A percentile compares a stretch with the other conserved stretches of the same genome.
phyloP scores from a whole-genome alignment of 257 asterid species.

The Coffea eugenioides region DNA sequence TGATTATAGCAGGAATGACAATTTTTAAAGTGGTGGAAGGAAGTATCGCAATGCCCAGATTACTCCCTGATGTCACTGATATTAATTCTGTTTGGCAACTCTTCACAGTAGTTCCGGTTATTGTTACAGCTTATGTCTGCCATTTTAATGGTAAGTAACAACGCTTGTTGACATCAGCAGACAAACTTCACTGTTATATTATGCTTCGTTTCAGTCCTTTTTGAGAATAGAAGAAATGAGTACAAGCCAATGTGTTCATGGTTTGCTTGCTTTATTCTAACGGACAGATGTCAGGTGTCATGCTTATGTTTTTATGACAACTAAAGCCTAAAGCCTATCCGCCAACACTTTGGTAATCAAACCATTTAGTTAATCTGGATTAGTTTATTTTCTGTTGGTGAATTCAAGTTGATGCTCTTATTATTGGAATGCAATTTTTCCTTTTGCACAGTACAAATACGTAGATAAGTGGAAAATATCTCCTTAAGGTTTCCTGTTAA shows the following conservation, averaged over 20 bases:
- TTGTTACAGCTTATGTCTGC: slow-evolving; percentile 56
- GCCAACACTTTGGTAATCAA: neutral
- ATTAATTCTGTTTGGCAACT: slow-evolving; percentile 47
- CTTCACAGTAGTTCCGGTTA: slow-evolving; percentile 66
- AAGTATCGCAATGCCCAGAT: slow-evolving; percentile 34
- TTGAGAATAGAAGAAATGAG: neutral
- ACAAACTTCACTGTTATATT: neutral
- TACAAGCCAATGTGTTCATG: neutral
- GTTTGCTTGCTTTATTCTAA: neutral
- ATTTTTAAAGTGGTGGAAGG: slow-evolving; percentile 37
- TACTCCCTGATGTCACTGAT: slow-evolving; percentile 42
- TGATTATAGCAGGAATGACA: slow-evolving; percentile 34
- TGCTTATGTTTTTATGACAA: neutral
- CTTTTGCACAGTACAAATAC: neutral
- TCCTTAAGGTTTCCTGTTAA: neutral
- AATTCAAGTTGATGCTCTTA: neutral
- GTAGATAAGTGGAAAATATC: neutral
- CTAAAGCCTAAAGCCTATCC: neutral
- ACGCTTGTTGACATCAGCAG: neutral
- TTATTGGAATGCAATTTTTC: neutral
- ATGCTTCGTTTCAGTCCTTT: slow-evolving; percentile 1
- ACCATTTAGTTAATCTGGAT: neutral
- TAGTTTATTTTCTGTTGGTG: neutral
- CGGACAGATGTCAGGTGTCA: neutral
- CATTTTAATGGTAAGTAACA: slow-evolving; percentile 56